phyloP scores from a whole-genome alignment of 805 yeast genomes.

The Schizosaccharomyces japonicus region DNA sequence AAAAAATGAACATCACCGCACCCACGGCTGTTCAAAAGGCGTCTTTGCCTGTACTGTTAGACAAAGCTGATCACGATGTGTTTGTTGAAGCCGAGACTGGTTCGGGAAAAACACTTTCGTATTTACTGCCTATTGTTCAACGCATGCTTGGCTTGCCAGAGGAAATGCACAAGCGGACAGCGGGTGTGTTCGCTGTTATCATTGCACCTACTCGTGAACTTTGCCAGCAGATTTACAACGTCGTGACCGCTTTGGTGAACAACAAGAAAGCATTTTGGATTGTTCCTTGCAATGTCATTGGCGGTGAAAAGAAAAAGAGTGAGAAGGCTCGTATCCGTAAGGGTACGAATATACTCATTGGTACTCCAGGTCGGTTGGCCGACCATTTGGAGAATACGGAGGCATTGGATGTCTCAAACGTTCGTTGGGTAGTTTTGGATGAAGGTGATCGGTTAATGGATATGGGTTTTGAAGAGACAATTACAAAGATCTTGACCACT shows the following conservation, averaged over 20 bases:
- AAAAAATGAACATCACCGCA: constrained; percentile 22
- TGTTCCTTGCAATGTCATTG: constrained; percentile 89
- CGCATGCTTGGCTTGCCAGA: constrained; percentile 33
- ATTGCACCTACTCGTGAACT: constrained; percentile 88
- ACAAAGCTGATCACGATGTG: constrained; percentile 26
- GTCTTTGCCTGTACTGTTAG: not conserved
- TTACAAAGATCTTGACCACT: constrained; percentile 43
- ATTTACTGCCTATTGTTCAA: constrained; percentile 59
- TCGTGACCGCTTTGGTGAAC: constrained; percentile 18
- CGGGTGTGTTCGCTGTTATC: constrained; percentile 74
- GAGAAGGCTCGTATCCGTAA: constrained; percentile 89
- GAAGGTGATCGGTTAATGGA: constrained; percentile 95
- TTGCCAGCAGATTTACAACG: constrained; percentile 71
- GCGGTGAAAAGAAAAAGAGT: constrained; percentile 92
- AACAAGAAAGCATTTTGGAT: constrained; percentile 38
- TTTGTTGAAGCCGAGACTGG: constrained; percentile 95
- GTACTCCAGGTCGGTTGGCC: constrained; percentile 87
- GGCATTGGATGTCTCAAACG: constrained; percentile 42
- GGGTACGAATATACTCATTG: constrained; percentile 88
- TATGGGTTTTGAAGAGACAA: constrained; percentile 85
- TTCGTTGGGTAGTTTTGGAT: constrained; percentile 75
- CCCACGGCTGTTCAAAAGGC: constrained; percentile 73
- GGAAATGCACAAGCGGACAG: constrained; percentile 26
- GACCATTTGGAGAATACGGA: constrained; percentile 85
- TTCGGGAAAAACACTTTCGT: constrained; percentile 87